Conservation (phyloP, 1,139 yeast genomes). For the Zygosaccharomyces pseudobailii region DNA sequence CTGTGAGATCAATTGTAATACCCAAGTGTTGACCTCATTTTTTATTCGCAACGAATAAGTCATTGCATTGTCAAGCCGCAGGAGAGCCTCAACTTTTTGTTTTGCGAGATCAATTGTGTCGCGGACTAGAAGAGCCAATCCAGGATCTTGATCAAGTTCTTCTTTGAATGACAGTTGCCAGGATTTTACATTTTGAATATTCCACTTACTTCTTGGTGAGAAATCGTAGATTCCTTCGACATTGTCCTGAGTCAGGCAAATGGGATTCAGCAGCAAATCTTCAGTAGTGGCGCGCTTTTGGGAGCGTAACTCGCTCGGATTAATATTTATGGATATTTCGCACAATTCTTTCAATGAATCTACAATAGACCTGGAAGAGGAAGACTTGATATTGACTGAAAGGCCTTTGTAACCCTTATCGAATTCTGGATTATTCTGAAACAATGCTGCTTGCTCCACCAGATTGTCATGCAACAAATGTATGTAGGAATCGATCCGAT, state of each 20-base stretch:
- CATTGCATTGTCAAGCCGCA: slow-evolving; percentile 69
- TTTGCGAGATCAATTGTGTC: slow-evolving; percentile 63
- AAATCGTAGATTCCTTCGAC: slow-evolving; percentile 37
- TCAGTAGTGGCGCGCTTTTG: slow-evolving; percentile 15
- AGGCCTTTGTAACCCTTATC: slow-evolving; percentile 55
- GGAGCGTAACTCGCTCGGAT: slow-evolving; percentile 43
- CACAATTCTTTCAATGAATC: slow-evolving; percentile 53
- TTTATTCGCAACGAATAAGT: slow-evolving; percentile 78
- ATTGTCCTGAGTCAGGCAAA: slow-evolving; percentile 6
- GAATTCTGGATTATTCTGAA: slow-evolving; percentile 9
- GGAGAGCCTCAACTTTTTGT: slow-evolving; percentile 69
- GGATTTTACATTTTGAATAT: slow-evolving; percentile 51
- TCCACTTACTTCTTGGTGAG: slow-evolving; percentile 68
- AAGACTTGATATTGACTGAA: slow-evolving; percentile 28
- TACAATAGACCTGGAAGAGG: slow-evolving; percentile 14
- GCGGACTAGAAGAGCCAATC: slow-evolving; percentile 54
- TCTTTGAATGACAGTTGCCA: slow-evolving; percentile 37
- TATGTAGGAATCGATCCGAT: slow-evolving; percentile 75
- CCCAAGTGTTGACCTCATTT: slow-evolving; percentile 72
- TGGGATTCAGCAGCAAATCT: slow-evolving; percentile 17
- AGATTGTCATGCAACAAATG: slow-evolving; percentile 73
- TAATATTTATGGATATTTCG: slow-evolving; percentile 70
- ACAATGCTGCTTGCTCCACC: slow-evolving; percentile 50
- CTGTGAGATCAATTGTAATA: slow-evolving; percentile 58
- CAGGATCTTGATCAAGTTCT: slow-evolving; percentile 48